These are phyloP conservation scores for Vickermania spadyakhi DNA, from an alignment of 208 protist species.

Conservation along the genomic window DNA sequence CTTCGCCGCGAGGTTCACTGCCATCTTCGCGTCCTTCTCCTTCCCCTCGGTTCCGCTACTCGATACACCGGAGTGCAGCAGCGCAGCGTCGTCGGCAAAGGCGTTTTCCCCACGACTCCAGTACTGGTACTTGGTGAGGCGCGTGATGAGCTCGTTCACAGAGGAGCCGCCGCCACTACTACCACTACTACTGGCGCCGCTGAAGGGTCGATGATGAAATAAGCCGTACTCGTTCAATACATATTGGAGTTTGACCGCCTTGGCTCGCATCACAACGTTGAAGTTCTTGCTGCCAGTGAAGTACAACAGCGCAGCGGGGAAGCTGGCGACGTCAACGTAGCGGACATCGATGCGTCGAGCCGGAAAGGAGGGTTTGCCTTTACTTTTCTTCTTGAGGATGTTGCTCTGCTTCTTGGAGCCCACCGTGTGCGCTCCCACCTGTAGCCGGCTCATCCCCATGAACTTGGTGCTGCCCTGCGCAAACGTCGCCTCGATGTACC, in stretches of 20 bases:
- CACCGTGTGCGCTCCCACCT: conserved; percentile 3
- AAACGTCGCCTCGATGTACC: conserved; percentile 75
- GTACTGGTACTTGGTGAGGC: conserved; percentile 46
- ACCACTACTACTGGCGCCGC: conserved; percentile 7
- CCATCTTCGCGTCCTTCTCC: conserved; percentile 15
- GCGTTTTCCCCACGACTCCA: conserved; percentile 4
- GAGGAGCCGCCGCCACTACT: conserved; percentile 6
- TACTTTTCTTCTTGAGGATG: conserved; percentile 10
- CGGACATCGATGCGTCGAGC: conserved; percentile 81
- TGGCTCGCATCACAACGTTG: conserved; percentile 83
- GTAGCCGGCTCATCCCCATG: conserved; percentile 83
- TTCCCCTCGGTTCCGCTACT: not conserved
- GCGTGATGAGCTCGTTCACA: conserved; percentile 60
- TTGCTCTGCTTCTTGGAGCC: conserved; percentile 5
- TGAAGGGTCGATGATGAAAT: conserved; percentile 58
- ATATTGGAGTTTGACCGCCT: conserved; percentile 73
- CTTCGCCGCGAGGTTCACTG: conserved; percentile 34
- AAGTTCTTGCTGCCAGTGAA: conserved; percentile 93
- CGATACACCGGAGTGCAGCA: too few relatives aligned
- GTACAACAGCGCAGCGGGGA: conserved; percentile 83
- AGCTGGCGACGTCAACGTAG: conserved; percentile 69
- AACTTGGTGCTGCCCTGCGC: conserved; percentile 80
- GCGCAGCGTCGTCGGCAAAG: not conserved
- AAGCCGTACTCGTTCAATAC: conserved; percentile 86
- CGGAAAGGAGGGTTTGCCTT: too few relatives aligned